These are phyloP conservation scores for Rhizophlyctis rosea DNA, from an alignment of 192 early-diverging fungal genomes.

Conservation along the genomic window DNA sequence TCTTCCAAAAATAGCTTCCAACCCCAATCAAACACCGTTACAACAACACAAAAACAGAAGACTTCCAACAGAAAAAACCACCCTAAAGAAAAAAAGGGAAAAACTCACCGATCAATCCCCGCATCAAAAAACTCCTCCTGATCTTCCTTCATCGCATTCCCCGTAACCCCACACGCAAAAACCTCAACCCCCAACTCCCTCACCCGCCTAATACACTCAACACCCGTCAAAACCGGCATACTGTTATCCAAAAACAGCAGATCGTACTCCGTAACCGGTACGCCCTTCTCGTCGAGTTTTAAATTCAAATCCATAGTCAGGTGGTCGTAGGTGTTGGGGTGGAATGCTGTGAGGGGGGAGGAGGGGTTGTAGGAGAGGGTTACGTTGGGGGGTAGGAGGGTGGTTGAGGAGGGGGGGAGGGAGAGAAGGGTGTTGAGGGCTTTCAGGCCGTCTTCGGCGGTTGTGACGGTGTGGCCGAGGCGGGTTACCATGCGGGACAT, in stretches of 20 bases:
- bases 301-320: not conserved
- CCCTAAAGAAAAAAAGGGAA: no score
- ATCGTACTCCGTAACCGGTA: slow-evolving; percentile 5
- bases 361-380: not conserved
- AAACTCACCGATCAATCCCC: slow-evolving; percentile 27
- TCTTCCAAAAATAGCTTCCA: no score
- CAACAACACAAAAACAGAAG: no score
- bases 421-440: slow-evolving; percentile 10
- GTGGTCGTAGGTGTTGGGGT: not conserved
- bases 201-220: not conserved
- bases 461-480: slow-evolving; percentile 14
- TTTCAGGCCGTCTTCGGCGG: slow-evolving; percentile 21
- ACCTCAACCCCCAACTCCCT: not conserved
- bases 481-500: slow-evolving; percentile 18
- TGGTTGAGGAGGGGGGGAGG: not conserved
- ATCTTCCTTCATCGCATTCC: slow-evolving; percentile 24
- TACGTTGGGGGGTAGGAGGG: not conserved
- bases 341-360: not conserved
- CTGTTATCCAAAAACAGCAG: slow-evolving; percentile 22
- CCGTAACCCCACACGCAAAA: slow-evolving; percentile 12
- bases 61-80: no score
- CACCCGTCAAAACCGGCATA: no score
- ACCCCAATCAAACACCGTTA: no score
- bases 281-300: not conserved
- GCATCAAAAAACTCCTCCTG: slow-evolving; percentile 29